Evolutionary conservation across 495 filamentous ascomycete species (phyloP).

Genomic region (Tuber umbilicatum): DNA sequence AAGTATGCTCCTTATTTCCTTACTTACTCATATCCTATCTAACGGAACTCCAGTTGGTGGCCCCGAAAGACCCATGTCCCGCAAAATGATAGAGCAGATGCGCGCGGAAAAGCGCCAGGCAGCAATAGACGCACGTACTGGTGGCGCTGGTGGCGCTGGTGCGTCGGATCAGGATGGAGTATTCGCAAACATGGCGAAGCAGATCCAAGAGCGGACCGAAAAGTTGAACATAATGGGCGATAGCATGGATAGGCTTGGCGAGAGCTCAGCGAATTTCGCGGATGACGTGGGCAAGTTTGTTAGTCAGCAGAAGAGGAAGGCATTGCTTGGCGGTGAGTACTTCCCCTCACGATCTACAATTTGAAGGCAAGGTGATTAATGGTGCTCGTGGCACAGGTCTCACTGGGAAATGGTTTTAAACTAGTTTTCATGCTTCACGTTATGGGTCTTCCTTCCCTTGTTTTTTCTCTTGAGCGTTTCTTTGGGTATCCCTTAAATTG

Average conservation of each 20-base stretch:
- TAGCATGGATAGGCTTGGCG: slow-evolving; percentile 69
- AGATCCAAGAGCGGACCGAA: slow-evolving; percentile 84
- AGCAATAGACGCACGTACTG: slow-evolving; percentile 43
- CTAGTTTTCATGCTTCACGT: neutral
- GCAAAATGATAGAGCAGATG: slow-evolving; percentile 65
- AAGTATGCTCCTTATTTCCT: slow-evolving; percentile 44
- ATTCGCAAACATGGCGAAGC: slow-evolving; percentile 66
- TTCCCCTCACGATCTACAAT: slow-evolving; percentile 47
- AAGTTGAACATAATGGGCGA: slow-evolving; percentile 76
- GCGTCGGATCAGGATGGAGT: slow-evolving; percentile 52
- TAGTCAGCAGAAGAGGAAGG: slow-evolving; percentile 72
- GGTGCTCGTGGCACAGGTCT: slow-evolving; percentile 14
- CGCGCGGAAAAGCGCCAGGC: slow-evolving; percentile 52
- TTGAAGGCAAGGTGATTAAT: slow-evolving; percentile 3
- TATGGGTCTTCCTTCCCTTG: neutral
- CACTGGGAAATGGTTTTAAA: slow-evolving; percentile 40
- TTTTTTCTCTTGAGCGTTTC: neutral
- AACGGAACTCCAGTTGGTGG: slow-evolving; percentile 56
- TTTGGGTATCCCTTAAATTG: neutral
- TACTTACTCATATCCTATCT: slow-evolving; percentile 2
- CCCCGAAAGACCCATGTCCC: slow-evolving; percentile 72
- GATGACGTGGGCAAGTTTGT: slow-evolving; percentile 83
- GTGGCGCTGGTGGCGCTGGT: slow-evolving; percentile 46
- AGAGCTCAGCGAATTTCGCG: slow-evolving; percentile 72
- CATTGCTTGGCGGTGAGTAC: slow-evolving; percentile 57